Evolutionary conservation across 805 yeast genomes (phyloP).

Genomic region (Ogataea pini): DNA sequence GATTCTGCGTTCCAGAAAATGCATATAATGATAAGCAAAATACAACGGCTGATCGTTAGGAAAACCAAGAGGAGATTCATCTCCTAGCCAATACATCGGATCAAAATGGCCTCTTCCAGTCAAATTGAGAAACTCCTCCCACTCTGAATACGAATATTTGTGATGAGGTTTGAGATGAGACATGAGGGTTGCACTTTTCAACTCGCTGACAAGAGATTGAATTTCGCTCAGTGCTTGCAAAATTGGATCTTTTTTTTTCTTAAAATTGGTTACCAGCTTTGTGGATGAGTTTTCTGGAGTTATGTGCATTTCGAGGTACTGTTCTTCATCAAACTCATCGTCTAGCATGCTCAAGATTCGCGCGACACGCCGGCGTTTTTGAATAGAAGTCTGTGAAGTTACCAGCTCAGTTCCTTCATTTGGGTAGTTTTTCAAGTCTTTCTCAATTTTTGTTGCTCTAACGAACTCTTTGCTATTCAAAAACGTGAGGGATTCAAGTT

Average conservation of each 20-base stretch:
- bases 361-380: constrained; percentile 10
- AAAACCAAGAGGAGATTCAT: constrained; percentile 63
- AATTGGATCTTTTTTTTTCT: constrained; percentile 30
- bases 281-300: background rate
- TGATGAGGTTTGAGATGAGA: constrained; percentile 42
- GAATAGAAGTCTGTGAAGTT: background rate
- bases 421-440: constrained; percentile 25
- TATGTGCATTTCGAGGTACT: constrained; percentile 10
- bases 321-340: constrained; percentile 18
- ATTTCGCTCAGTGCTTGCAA: constrained; percentile 24
- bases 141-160: constrained; percentile 51
- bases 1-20: constrained; percentile 26
- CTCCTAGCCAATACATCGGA: constrained; percentile 61
- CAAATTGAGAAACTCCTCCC: constrained; percentile 44
- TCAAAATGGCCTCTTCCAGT: constrained; percentile 30
- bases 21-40: constrained; percentile 37
- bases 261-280: constrained; percentile 20
- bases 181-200: constrained; percentile 36
- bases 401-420: constrained; percentile 22
- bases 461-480: constrained; percentile 20
- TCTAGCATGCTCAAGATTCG: constrained; percentile 22
- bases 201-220: constrained; percentile 32
- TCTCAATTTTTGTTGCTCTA: constrained; percentile 18
- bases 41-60: constrained; percentile 72
- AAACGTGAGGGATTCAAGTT: constrained; percentile 21